Evolutionary conservation across 1,284 basidiomycete genomes (phyloP).

Genomic region (Pyrrhoderma noxium): DNA sequence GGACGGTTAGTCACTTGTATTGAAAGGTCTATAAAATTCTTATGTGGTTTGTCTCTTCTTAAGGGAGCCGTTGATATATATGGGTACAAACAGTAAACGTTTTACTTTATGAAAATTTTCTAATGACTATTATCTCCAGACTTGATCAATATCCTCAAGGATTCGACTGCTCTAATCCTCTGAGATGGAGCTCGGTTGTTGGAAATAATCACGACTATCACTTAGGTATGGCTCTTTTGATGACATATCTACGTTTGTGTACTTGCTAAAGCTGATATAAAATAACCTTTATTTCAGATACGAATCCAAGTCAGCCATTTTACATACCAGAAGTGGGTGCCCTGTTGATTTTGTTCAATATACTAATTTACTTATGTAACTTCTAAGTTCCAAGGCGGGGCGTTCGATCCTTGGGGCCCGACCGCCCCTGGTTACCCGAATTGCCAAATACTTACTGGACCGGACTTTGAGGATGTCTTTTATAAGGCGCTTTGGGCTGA

Average conservation of each 20-base stretch:
- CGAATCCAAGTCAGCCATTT: constrained; percentile 25
- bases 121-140: constrained; percentile 22
- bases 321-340: constrained; percentile 29
- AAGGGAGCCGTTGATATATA: constrained; percentile 50
- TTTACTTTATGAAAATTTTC: not conserved
- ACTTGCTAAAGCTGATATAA: constrained; percentile 64
- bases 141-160: constrained; percentile 64
- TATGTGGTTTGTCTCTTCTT: constrained; percentile 35
- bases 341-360: constrained; percentile 8
- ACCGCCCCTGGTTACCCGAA: constrained; percentile 21
- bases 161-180: constrained; percentile 66
- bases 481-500: constrained; percentile 26
- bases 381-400: constrained; percentile 21
- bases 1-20: constrained; percentile 32
- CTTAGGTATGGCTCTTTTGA: constrained; percentile 29
- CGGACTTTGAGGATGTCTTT: constrained; percentile 27
- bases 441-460: constrained; percentile 25
- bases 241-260: constrained; percentile 26
- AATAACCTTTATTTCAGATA: constrained; percentile 51
- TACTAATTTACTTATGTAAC: constrained; percentile 46
- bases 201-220: constrained; percentile 30
- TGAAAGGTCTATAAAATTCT: constrained; percentile 10
- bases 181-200: constrained; percentile 48
- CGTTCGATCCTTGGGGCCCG: constrained; percentile 25
- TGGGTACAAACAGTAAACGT: constrained; percentile 30